Evolutionary conservation across 768 basidiomycete species (phyloP).

Genomic region (Rhodosporidiobolus odoratus): DNA sequence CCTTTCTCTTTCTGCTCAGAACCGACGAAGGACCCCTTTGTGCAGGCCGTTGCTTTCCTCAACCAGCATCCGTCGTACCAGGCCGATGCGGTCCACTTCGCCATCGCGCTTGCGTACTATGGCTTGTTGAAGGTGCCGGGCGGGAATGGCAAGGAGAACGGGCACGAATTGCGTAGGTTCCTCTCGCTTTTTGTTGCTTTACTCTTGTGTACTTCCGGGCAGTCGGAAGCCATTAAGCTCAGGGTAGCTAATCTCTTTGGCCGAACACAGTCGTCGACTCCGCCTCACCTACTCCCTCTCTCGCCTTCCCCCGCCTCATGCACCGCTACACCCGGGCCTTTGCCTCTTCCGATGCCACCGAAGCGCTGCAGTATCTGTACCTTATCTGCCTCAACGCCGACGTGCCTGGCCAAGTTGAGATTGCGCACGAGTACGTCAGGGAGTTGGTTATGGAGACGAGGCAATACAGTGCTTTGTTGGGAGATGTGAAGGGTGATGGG

Average conservation of each 20-base stretch:
- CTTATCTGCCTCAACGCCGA: slow-evolving; percentile 73
- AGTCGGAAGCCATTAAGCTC: neutral
- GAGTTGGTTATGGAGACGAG: slow-evolving; percentile 49
- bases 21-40: neutral
- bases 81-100: slow-evolving; percentile 89
- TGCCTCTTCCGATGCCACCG: slow-evolving; percentile 83
- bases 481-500: slow-evolving; percentile 84
- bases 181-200: neutral
- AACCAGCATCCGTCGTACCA: slow-evolving; percentile 82
- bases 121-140: slow-evolving; percentile 80
- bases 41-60: slow-evolving; percentile 78
- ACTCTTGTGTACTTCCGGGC: neutral
- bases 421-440: slow-evolving; percentile 48
- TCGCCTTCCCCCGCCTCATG: slow-evolving; percentile 65
- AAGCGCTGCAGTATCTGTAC: slow-evolving; percentile 91
- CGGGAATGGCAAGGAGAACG: slow-evolving; percentile 71
- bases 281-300: slow-evolving; percentile 46
- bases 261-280: slow-evolving; percentile 56
- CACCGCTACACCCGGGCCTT: slow-evolving; percentile 92
- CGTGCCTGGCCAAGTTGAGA: slow-evolving; percentile 66
- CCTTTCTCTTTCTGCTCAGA: neutral
- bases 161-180: slow-evolving; percentile 61
- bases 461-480: slow-evolving; percentile 83
- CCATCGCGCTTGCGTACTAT: slow-evolving; percentile 85
- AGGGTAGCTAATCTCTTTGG: slow-evolving; percentile 2